Conservation (phyloP, 306 rosid species). For the Quercus suber region DNA sequence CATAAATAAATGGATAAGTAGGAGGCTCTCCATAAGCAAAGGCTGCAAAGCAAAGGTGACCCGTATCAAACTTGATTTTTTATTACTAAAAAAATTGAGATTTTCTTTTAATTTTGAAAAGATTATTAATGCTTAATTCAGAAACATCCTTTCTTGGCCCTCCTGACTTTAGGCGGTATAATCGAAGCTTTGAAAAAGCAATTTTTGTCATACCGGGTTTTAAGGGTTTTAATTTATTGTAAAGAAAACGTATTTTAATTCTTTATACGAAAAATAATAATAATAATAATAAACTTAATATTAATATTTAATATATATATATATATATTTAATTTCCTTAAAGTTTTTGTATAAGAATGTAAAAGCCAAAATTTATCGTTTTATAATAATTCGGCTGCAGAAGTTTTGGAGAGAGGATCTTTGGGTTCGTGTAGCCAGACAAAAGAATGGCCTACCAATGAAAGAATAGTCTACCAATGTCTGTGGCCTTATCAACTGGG, state of each 20-base stretch:
- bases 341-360: background rate
- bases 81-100: background rate
- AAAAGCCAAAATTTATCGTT: background rate
- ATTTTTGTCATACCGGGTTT: background rate
- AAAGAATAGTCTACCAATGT: no score
- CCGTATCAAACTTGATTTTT: no score
- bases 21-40: no score
- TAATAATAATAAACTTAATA: no score
- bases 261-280: background rate
- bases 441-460: background rate
- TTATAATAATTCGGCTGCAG: background rate
- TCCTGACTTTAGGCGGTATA: background rate
- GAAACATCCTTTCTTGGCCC: background rate
- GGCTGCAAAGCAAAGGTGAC: no score
- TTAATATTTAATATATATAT: no score
- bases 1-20: no score
- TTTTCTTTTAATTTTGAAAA: background rate
- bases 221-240: background rate
- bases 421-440: background rate
- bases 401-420: background rate
- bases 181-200: background rate
- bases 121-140: background rate
- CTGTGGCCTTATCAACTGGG: no score
- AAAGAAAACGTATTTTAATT: background rate
- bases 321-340: background rate